phyloP scores from a whole-genome alignment of 2,329 filamentous ascomycete species.

The Alternaria sp. region DNA sequence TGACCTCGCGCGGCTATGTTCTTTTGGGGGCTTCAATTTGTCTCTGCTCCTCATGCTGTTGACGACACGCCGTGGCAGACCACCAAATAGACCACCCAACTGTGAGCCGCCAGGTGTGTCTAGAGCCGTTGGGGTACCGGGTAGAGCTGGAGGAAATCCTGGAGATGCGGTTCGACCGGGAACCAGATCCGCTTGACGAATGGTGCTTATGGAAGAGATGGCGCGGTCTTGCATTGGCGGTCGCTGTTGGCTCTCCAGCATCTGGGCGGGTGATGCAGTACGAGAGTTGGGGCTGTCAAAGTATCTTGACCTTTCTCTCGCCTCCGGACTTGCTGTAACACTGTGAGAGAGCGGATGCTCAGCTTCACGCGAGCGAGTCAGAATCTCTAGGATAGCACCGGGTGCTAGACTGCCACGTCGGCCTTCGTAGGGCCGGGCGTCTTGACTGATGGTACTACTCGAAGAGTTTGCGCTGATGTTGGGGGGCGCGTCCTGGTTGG shows the following conservation, averaged over 20 bases:
- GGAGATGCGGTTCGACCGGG: slow-evolving; percentile 45
- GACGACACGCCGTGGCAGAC: slow-evolving; percentile 54
- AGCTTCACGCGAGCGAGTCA: slow-evolving; percentile 58
- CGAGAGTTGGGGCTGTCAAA: slow-evolving; percentile 48
- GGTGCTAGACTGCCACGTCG: slow-evolving; percentile 64
- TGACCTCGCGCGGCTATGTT: slow-evolving; percentile 62
- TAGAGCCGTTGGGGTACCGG: slow-evolving; percentile 52
- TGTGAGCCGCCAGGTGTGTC: slow-evolving; percentile 52
- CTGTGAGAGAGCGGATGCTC: slow-evolving; percentile 80
- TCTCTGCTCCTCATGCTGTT: slow-evolving; percentile 53
- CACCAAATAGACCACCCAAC: slow-evolving; percentile 54
- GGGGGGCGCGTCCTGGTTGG: slow-evolving; percentile 60
- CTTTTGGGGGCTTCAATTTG: slow-evolving; percentile 51
- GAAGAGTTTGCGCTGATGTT: slow-evolving; percentile 60
- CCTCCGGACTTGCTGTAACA: slow-evolving; percentile 71
- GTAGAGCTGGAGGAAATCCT: slow-evolving; percentile 51
- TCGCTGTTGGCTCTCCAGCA: slow-evolving; percentile 29
- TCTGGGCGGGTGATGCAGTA: slow-evolving; percentile 49
- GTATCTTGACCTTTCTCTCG: slow-evolving; percentile 43
- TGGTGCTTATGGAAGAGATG: slow-evolving; percentile 54
- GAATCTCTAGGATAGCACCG: slow-evolving; percentile 62
- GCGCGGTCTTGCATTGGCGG: slow-evolving; percentile 48
- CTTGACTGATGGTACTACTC: slow-evolving; percentile 62
- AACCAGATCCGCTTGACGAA: slow-evolving; percentile 50
- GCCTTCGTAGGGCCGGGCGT: slow-evolving; percentile 58